Evolutionary conservation across 257 asterid genomes (phyloP).

Genomic region (Jacaranda mimosifolia): DNA sequence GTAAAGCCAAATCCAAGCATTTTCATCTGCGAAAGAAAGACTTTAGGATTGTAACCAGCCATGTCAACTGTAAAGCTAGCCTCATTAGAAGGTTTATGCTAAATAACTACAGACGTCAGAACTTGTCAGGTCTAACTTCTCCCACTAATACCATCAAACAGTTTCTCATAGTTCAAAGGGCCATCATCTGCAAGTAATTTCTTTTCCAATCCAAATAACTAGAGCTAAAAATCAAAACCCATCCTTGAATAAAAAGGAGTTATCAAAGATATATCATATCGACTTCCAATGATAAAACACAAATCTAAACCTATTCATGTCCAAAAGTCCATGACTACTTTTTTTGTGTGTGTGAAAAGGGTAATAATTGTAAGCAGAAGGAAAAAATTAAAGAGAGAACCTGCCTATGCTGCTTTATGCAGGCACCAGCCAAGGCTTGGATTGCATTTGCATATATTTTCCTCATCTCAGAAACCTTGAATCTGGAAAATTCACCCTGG

Average conservation of each 20-base stretch:
- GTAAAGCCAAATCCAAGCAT: too few relatives aligned
- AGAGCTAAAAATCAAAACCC: conserved; percentile 23
- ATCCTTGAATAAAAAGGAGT: conserved; percentile 1
- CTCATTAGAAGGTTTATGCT: not conserved
- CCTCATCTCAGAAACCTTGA: conserved; percentile 94
- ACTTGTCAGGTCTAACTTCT: conserved; percentile 3
- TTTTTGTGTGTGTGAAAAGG: not conserved
- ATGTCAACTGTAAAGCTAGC: not conserved
- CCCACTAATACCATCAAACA: not conserved
- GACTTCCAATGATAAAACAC: not conserved
- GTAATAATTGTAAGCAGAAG: conserved; percentile 5
- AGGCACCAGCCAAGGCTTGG: conserved; percentile 90
- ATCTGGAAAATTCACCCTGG: conserved; percentile 93
- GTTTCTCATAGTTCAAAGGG: conserved; percentile 14
- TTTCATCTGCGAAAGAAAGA: too few relatives aligned
- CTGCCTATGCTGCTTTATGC: conserved; percentile 97
- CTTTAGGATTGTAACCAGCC: too few relatives aligned
- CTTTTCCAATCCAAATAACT: conserved; percentile 1
- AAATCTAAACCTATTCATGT: conserved; percentile 6
- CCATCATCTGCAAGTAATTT: not conserved
- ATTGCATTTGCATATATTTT: conserved; percentile 88
- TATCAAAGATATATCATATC: conserved; percentile 4
- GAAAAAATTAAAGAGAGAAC: conserved; percentile 68
- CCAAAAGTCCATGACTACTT: not conserved
- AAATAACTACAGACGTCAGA: conserved; percentile 1